These are phyloP conservation scores for Fusarium fujikuroi DNA, from an alignment of 2,329 filamentous ascomycete genomes.

Conservation along the genomic window DNA sequence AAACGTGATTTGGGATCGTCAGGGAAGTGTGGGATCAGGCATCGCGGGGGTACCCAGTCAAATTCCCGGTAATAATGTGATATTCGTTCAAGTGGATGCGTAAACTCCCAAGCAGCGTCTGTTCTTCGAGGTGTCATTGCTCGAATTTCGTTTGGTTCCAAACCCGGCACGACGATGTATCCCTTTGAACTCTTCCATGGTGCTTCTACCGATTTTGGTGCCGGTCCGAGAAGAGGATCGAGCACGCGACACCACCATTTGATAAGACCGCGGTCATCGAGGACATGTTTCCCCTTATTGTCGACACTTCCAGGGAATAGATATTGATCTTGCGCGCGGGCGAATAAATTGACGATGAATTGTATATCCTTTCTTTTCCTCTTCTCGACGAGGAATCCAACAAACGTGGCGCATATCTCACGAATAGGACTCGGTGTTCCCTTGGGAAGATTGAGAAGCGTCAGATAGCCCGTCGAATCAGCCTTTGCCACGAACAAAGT, in stretches of 20 bases:
- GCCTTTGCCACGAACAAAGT: slow-evolving; percentile 97
- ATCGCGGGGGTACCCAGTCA: slow-evolving; percentile 76
- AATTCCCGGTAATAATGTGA: slow-evolving; percentile 70
- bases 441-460: slow-evolving; percentile 70
- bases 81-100: slow-evolving; percentile 74
- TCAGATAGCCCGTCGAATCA: slow-evolving; percentile 91
- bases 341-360: slow-evolving; percentile 88
- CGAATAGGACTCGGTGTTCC: slow-evolving; percentile 78
- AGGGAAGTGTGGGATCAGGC: slow-evolving; percentile 88
- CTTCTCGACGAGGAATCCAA: slow-evolving; percentile 77
- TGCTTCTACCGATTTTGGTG: slow-evolving; percentile 49
- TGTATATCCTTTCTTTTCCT: slow-evolving; percentile 72
- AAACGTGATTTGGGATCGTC: slow-evolving; percentile 96
- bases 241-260: slow-evolving; percentile 96
- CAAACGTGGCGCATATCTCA: slow-evolving; percentile 77
- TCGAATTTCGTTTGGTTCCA: slow-evolving; percentile 83
- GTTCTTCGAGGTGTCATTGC: slow-evolving; percentile 74
- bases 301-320: slow-evolving; percentile 93
- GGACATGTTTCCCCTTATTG: slow-evolving; percentile 85
- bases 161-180: slow-evolving; percentile 87
- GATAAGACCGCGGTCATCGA: slow-evolving; percentile 89
- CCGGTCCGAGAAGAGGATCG: slow-evolving; percentile 74
- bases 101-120: slow-evolving; percentile 71
- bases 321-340: slow-evolving; percentile 91
- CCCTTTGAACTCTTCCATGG: slow-evolving; percentile 68